Evolutionary conservation across 2,329 filamentous ascomycete species (phyloP), one percentile per base, ranked within the genome.

Genomic region (Epichloe scottii): DNA sequence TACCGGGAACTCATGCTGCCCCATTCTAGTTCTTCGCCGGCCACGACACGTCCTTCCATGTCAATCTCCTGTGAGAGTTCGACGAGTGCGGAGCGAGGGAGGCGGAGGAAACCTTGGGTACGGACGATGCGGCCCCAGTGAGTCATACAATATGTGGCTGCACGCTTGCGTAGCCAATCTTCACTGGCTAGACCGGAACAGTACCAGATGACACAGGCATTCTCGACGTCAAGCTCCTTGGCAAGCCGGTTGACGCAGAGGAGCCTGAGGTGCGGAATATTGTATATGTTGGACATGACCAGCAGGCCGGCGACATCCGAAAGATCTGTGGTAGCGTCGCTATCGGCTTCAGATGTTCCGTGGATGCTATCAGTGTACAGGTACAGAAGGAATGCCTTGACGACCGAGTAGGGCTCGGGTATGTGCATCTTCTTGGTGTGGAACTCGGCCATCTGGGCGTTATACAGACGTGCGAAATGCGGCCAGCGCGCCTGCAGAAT

Each of bases 361-460:
- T 81, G 74, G 58, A 98, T 96, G 58, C 85, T 91, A 66, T 98
- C 93, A 0, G 93, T 96, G 68, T 98, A 98, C 1, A 98, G 79
- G 63, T 96, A 98, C 68, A 93, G 91, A 30, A 98, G 76, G 63
- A 98, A 98, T 0, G 91, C 89, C 58, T 88, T 89, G 45, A 98
- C 93, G 0, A 95, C 89, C 1, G 83, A 84, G 67, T 96, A 97
- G 1, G 91, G 90, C 62, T 98, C 94, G 0, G 93, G 91, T 43
- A 98, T 95, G 68, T 98, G 91, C 85, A 98, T 93, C 67, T 87
- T 89, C 62, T 93, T 93, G 15, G 89, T 93, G 64, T 98, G 93
- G 61, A 94, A 98, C 65, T 98, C 93, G 12, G 87, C 84, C 93
- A 98, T 98, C 63, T 96, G 89, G 4, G 91, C 83, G 48, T 85